phyloP scores from a whole-genome alignment of 345 rosid species.

The Aurinia saxatilis region DNA sequence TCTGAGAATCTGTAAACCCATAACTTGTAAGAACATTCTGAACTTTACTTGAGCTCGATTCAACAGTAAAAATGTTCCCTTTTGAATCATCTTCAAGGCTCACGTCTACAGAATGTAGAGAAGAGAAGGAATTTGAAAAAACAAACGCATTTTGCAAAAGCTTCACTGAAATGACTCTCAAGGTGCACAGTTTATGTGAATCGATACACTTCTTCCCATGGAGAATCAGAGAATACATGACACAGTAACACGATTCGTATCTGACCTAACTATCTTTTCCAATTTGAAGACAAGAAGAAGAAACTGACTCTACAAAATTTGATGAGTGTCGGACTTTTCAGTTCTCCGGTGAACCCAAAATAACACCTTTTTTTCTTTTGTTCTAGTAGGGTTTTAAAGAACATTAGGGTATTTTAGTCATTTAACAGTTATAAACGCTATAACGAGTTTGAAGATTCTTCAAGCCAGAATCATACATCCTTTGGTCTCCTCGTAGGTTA shows the following conservation, averaged over 20 bases:
- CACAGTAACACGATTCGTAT: neutral
- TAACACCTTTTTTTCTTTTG: no score
- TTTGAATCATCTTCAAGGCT: neutral
- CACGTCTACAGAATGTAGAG: neutral
- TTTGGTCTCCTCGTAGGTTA: slow-evolving; percentile 13
- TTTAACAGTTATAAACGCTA: neutral
- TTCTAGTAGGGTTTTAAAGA: neutral
- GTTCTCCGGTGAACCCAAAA: neutral
- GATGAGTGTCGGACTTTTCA: neutral
- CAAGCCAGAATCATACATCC: neutral
- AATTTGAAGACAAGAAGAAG: neutral
- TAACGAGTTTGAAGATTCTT: neutral
- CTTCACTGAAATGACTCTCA: neutral
- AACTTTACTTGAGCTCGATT: slow-evolving; percentile 12
- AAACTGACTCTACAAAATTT: neutral
- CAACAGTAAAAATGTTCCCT: neutral
- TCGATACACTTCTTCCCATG: neutral
- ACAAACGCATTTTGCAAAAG: neutral
- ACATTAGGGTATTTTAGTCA: neutral
- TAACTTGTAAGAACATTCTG: slow-evolving; percentile 3
- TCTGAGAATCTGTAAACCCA: slow-evolving; percentile 25
- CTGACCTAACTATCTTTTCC: neutral
- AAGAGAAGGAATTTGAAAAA: neutral
- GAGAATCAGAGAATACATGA: slow-evolving; percentile 14
- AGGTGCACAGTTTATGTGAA: neutral